Evolutionary conservation across 192 early-diverging fungal species (phyloP), one percentile per base, ranked within the genome.

Genomic region (Coemansia umbellata): DNA sequence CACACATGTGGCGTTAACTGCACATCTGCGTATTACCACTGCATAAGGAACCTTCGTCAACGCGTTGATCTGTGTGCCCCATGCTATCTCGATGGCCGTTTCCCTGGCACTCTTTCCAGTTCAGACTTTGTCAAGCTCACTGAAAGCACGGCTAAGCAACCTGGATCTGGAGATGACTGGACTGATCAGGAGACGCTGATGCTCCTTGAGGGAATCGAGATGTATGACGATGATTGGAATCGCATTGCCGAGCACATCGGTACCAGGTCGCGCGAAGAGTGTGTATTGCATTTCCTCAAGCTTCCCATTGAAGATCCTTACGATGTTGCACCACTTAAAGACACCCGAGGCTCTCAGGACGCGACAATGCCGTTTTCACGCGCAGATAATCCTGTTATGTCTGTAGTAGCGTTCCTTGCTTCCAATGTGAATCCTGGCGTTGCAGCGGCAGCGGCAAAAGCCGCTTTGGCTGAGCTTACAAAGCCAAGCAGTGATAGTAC

Each of bases 141-240:
- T 11, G 63, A 60, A 17, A 37, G 27, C 23, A 22, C 48, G 15
- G 33, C 53, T 17, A 50, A 47, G 17, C 64, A 63, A 39, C 43
- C 64, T 2, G 55, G 58, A 0, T 60, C 78, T 18, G 82, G 80
- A 27, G 85, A 84, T 32, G 73, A 80, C 35, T 99, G 96, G 96
- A 84, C 78, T 4, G 86, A 93, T 39, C 84, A 90, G 66, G 96
- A 99, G 63, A 87, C 82, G 9, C 69, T 95, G 19, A 67, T 90
- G 24, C 67, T 99, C 31, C 69, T 99, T 26, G 96, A 99, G 78
- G 96, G 84, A 2, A 66, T 99, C 15, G 96, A 99, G 61, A 78
- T 92, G 79, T 95, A 81, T 75, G 90, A 95, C 40, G 89, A 96
- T 37, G 92, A 97, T 60, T 99, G 96, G 96, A 80, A 83, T 49